Evolutionary conservation across 129 eudicot genomes (phyloP), one percentile per base, ranked within the genome.

Genomic region (Helichrysum umbraculigerum): DNA sequence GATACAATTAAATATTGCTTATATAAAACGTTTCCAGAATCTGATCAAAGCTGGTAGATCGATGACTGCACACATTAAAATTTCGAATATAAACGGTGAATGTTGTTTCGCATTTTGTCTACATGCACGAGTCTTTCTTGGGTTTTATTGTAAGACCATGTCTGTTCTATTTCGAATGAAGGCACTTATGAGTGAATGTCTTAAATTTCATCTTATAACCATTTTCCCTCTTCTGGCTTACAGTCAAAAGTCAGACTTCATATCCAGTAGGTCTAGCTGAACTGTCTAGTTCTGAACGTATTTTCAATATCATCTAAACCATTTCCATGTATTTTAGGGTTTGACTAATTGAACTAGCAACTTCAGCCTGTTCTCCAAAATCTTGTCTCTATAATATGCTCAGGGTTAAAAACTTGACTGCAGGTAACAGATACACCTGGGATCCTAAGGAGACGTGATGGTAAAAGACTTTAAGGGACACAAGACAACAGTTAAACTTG

Each of bases 361-460:
- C 62, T 57, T 21, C 25, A 57, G 22, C 11, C 11, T 57, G 62
- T 57, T 21, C 62, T 17, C 62, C 11, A 14, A 47, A 47, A 47
- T 47, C 17, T 44, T 12, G 52, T 44, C 17, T 56, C 25, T 22
- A 9, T 61, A 61, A 29, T 14, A 12, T 61, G 17, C 20, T 68
- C 16, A 33, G 25, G 29, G 29, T 34, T 77, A 16, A 57, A 56
- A 59, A 42, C 22, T 58, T 91, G 65, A 42, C 74, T 82, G 67
- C 89, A 93, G 98, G 98, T 93, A 75, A 93, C 98, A 15, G 98
- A 93, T 78, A 93, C 98, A 60, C 98, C 98, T 64, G 98, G 98
- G 67, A 84, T 93, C 51, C 79, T 93, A 71, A 70, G 92, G 72
- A 85, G 98, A 79, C 77, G 76, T 85, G 98, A 93, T 16, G 98